These are phyloP conservation scores for Alternaria consortialis DNA, from an alignment of 2,329 filamentous ascomycete species.

Conservation along the genomic window DNA sequence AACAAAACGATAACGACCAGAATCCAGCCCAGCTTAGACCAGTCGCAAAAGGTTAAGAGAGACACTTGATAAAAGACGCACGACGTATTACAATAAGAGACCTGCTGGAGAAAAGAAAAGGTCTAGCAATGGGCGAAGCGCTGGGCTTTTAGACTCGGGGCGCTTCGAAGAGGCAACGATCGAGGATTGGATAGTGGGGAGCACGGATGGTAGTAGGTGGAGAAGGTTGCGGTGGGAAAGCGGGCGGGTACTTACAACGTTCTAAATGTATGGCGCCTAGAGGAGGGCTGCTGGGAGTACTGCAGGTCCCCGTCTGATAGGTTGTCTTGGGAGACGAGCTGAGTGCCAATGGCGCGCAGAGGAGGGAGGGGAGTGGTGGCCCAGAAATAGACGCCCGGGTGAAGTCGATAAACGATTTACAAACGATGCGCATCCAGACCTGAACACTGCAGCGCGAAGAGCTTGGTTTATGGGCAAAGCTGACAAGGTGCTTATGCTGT, in stretches of 20 bases:
- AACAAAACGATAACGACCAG: conserved; percentile 45
- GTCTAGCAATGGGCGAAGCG: conserved; percentile 48
- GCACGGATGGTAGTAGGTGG: conserved; percentile 42
- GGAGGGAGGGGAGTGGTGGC: conserved; percentile 38
- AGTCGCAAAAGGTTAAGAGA: conserved; percentile 41
- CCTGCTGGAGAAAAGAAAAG: conserved; percentile 52
- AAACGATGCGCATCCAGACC: conserved; percentile 45
- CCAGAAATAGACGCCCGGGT: conserved; percentile 54
- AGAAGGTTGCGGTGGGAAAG: conserved; percentile 45
- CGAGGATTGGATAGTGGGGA: conserved; percentile 42
- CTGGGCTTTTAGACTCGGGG: conserved; percentile 52
- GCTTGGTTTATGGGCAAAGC: conserved; percentile 36
- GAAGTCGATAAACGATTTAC: conserved; percentile 46
- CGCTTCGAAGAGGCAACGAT: conserved; percentile 45
- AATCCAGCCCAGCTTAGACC: conserved; percentile 52
- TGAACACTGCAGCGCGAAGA: conserved; percentile 35
- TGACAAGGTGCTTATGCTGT: conserved; percentile 38
- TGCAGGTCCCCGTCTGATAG: conserved; percentile 46
- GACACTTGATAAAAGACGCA: conserved; percentile 43
- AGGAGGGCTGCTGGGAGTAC: conserved; percentile 42
- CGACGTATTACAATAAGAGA: conserved; percentile 54
- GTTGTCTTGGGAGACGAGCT: conserved; percentile 41
- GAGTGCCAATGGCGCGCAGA: conserved; percentile 42
- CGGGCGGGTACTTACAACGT: conserved; percentile 52
- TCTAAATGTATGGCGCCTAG: conserved; percentile 51